Base-by-base conservation (phyloP, 176 grass and related monocot species). In the Aegilops longissima region DNA sequence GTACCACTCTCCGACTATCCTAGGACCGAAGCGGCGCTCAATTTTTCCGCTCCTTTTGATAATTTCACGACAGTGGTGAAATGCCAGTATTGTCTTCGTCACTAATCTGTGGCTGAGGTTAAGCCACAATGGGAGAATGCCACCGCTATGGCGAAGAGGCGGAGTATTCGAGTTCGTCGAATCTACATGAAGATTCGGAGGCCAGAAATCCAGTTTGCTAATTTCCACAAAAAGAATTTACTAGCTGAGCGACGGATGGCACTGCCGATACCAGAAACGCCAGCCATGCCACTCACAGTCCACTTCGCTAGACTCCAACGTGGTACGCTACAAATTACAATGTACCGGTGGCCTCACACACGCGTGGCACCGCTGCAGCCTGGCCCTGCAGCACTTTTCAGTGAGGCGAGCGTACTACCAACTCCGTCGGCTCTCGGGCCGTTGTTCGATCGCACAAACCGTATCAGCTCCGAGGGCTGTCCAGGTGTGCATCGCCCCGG, bases 361-460 rank as follows among this genome's bases (percentile, higher is more conserved):
- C 69, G 58, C 68, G 71, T 73, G 72, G 72, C 72, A 9, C 5
- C 70, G 5, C 70, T 2, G 72, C 72, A 75, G 70, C 70, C 70
- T 73, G 70, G 39, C n/a, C 39, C 24, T 80, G 63, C 3, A 8
- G 76, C 61, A 39, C 76, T 63, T 84, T 35, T 9, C n/a, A 20
- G 36, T 64, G 90, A 88, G 62, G 70, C 82, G 77, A 66, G 73
- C 11, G 44, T 45, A 45, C 11, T 12, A 45, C 10, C 44, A 12
- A 4, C 44, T 4, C 62, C 7, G 20, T 68, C 74, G 11, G 44
- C 44, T 45, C 44, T 3, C 44, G 44, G 44, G 44, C 44, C 44
- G 44, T 52, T 17, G 49, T 52, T 52, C 49, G 25, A 42, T 14
- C 40, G 61, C 59, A 29, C 8, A 31, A 78, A 73, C 67, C 66